Percentiles rank a stretch among this genome's conserved stretches.
phyloP scores from a whole-genome alignment of 768 basidiomycete species.

The Collybia mongolica region DNA sequence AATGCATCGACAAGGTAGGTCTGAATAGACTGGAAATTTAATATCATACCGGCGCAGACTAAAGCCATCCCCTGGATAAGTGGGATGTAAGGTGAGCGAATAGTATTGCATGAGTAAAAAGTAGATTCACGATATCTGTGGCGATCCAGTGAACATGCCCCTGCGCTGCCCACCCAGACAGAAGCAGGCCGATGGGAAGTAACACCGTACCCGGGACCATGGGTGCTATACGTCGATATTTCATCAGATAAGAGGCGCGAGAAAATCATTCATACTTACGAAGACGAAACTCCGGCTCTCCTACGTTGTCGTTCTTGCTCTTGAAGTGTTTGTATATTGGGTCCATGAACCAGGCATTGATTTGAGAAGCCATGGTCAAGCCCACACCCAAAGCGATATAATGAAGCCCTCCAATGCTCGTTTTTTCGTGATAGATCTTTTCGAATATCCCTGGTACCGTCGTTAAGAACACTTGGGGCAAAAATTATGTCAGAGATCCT shows the following conservation, averaged over 20 bases:
- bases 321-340: constrained; percentile 48
- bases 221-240: constrained; percentile 34
- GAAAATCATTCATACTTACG: constrained; percentile 29
- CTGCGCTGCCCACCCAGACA: constrained; percentile 71
- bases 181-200: constrained; percentile 65
- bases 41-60: constrained; percentile 56
- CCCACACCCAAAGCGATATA: constrained; percentile 75
- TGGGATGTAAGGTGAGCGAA: not conserved
- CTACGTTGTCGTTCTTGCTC: constrained; percentile 40
- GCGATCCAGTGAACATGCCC: constrained; percentile 64
- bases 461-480: constrained; percentile 57
- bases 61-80: constrained; percentile 49
- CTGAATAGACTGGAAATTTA: constrained; percentile 61
- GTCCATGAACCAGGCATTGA: constrained; percentile 59
- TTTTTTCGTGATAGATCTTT: constrained; percentile 47
- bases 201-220: constrained; percentile 59
- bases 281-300: constrained; percentile 48
- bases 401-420: constrained; percentile 64
- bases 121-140: constrained; percentile 54
- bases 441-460: constrained; percentile 61
- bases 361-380: constrained; percentile 46
- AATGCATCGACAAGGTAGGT: constrained; percentile 70
- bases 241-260: not conserved
- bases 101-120: not conserved
- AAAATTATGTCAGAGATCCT: not conserved